Percentiles rank a stretch among this genome's conserved stretches.
Evolutionary conservation across 2,329 filamentous ascomycete genomes (phyloP).

Genomic region (Cercospora berteroae): DNA sequence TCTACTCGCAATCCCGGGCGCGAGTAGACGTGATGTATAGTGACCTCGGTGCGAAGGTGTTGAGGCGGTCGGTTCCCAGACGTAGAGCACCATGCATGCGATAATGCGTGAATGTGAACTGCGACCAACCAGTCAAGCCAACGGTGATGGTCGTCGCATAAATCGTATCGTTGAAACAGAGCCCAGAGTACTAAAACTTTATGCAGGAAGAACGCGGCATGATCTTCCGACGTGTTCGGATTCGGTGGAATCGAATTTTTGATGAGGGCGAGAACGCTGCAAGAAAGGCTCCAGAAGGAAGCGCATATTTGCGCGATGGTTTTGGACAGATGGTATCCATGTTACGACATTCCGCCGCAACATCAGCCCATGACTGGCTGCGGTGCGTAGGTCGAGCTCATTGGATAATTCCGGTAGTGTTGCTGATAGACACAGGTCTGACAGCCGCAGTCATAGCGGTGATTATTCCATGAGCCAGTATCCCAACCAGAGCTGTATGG

Average conservation of each 20-base stretch:
- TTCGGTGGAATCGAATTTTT: constrained; percentile 14
- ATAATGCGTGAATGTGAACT: neutral
- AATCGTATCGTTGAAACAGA: constrained; percentile 8
- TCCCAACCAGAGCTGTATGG: constrained; percentile 37
- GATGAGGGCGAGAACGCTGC: constrained; percentile 19
- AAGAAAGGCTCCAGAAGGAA: neutral
- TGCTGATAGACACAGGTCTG: constrained; percentile 36
- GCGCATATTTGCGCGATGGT: neutral
- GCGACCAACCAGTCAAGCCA: neutral
- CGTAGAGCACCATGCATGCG: neutral
- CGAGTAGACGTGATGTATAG: neutral
- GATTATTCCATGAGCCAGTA: constrained; percentile 35
- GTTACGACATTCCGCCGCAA: neutral
- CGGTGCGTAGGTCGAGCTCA: constrained; percentile 31
- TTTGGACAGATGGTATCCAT: neutral
- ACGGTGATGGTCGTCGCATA: neutral
- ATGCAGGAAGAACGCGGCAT: constrained; percentile 16
- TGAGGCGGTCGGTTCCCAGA: neutral
- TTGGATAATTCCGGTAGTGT: constrained; percentile 37
- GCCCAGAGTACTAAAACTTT: constrained; percentile 7
- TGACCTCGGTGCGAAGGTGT: neutral
- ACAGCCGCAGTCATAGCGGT: constrained; percentile 39
- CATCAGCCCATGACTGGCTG: constrained; percentile 11
- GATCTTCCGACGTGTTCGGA: constrained; percentile 12
- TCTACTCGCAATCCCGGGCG: neutral